A percentile compares a stretch with the other conserved stretches of the same genome.
Evolutionary conservation across 441 rosid genomes (phyloP).

Genomic region (Viola pubescens): DNA sequence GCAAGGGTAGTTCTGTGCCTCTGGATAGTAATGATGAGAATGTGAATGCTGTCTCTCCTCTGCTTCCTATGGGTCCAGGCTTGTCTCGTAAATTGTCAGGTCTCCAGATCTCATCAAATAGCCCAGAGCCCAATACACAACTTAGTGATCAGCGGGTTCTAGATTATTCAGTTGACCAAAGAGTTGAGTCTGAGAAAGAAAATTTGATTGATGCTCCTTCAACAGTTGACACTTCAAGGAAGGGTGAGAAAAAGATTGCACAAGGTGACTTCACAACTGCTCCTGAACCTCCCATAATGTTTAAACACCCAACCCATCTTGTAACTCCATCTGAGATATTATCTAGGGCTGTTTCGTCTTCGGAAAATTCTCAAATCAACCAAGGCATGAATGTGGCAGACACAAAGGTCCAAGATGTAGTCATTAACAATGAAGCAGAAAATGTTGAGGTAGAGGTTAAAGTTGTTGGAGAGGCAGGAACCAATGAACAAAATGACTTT

Average conservation of each 20-base stretch:
- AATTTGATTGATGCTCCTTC: conserved; percentile 29
- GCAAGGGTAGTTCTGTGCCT: conserved; percentile 31
- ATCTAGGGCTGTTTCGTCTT: conserved; percentile 41
- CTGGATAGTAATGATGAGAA: conserved; percentile 30
- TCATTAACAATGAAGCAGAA: conserved; percentile 33
- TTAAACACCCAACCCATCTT: conserved; percentile 79
- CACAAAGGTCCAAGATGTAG: conserved; percentile 41
- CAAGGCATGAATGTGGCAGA: conserved; percentile 40
- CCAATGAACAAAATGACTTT: conserved; percentile 36
- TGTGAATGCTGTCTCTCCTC: conserved; percentile 28
- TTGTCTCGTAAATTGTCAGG: conserved; percentile 48
- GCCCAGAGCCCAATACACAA: conserved; percentile 25
- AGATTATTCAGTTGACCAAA: conserved; percentile 51
- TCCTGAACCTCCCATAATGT: conserved; percentile 38
- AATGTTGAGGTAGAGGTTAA: conserved; percentile 42
- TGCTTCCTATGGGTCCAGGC: conserved; percentile 52
- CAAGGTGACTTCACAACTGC: conserved; percentile 38
- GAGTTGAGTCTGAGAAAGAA: conserved; percentile 32
- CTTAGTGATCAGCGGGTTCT: conserved; percentile 32
- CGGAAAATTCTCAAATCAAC: conserved; percentile 32
- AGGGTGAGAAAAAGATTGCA: conserved; percentile 38
- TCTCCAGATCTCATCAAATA: conserved; percentile 33
- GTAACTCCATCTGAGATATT: conserved; percentile 80
- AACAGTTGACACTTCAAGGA: conserved; percentile 36
- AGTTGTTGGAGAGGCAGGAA: conserved; percentile 49